phyloP scores from a whole-genome alignment of 176 grass and related monocot genomes.

The Ensete ventricosum region DNA sequence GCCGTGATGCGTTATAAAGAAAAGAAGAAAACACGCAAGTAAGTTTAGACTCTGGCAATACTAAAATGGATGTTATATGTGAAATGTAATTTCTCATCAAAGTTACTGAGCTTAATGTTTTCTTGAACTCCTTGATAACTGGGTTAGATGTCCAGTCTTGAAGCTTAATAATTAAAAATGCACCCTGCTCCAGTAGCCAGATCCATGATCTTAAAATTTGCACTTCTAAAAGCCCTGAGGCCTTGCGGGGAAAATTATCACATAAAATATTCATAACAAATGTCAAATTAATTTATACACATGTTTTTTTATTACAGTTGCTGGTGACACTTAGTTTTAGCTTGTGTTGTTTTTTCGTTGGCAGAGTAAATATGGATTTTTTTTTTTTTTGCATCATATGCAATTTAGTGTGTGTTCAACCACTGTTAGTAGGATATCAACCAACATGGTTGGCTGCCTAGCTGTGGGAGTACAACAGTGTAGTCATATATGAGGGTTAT shows the following conservation, averaged over 20 bases:
- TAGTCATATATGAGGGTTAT: not conserved
- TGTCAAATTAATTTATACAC: not conserved
- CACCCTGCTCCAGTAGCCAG: not conserved
- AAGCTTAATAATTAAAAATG: not conserved
- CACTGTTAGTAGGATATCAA: not conserved
- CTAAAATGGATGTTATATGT: not conserved
- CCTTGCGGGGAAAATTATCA: not conserved
- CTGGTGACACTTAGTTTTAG: not conserved
- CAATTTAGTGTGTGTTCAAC: not conserved
- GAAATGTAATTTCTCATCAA: not conserved
- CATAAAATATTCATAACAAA: not conserved
- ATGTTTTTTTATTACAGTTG: not conserved
- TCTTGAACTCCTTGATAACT: not conserved
- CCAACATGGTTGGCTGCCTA: not conserved
- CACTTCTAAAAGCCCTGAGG: not conserved
- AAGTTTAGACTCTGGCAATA: conserved; percentile 19
- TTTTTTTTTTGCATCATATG: not conserved
- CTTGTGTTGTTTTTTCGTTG: not conserved
- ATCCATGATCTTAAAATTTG: not conserved
- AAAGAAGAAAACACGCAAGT: conserved; percentile 97
- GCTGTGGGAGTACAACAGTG: not conserved
- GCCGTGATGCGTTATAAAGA: conserved; percentile 95
- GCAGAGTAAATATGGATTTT: not conserved
- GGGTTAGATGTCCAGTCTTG: not conserved
- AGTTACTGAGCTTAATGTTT: not conserved